phyloP scores from a whole-genome alignment of 148 eudicot genomes.

The Chenopodium formosanum region DNA sequence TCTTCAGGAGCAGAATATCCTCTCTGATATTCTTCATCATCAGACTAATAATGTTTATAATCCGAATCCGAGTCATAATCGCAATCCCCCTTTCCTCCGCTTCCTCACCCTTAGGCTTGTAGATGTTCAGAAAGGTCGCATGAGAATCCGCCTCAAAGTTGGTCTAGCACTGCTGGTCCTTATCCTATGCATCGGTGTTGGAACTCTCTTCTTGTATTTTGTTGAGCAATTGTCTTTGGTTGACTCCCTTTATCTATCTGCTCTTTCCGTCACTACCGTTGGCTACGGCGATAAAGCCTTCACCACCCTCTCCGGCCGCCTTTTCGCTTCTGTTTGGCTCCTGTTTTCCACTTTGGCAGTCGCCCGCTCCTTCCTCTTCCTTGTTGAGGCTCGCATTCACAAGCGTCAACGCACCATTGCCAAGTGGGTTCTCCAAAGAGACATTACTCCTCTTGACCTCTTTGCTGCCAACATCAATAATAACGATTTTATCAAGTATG shows the following conservation, averaged over 20 bases:
- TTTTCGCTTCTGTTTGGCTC: conserved; percentile 60
- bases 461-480: conserved; percentile 61
- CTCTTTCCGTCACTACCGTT: conserved; percentile 65
- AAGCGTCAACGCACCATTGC: conserved; percentile 53
- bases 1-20: conserved; percentile 47
- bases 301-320: conserved; percentile 45
- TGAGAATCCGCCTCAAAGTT: conserved; percentile 61
- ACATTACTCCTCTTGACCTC: conserved; percentile 51
- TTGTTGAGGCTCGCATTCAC: conserved; percentile 65
- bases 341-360: conserved; percentile 61
- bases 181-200: conserved; percentile 48
- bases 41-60: neutral
- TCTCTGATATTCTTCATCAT: conserved; percentile 24
- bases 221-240: conserved; percentile 44
- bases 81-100: neutral
- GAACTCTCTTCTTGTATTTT: conserved; percentile 34
- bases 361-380: conserved; percentile 56
- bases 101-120: conserved; percentile 17
- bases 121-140: conserved; percentile 52
- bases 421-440: conserved; percentile 56
- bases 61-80: no score
- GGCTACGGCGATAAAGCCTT: conserved; percentile 72
- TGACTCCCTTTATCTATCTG: conserved; percentile 54
- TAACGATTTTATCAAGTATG: conserved; percentile 51
- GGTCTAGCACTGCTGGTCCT: conserved; percentile 49